Base-by-base conservation (phyloP, 352 stramenopile species). In the Phytophthora sp. region DNA sequence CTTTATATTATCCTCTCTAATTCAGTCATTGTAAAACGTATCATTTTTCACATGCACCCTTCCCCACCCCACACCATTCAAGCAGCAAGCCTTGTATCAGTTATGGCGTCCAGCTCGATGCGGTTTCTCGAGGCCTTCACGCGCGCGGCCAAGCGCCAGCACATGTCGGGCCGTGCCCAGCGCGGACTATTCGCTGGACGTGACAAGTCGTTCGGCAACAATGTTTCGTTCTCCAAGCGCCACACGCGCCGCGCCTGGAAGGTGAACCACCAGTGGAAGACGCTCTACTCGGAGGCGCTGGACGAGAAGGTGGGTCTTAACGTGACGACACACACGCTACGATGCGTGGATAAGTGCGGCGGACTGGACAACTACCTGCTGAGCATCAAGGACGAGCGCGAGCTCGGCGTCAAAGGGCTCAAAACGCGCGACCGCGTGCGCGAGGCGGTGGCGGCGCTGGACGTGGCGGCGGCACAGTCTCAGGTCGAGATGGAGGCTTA, bases 341-440 rank as follows among this genome's bases (percentile, higher is more conserved):
- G 94, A 11, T 97, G 84, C 52, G 93, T 98, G 62, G 95, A 98
- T 82, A 98, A 98, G 76, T 77, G 70, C 29, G 95, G 95, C 35
- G 94, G 94, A 7, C 80, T 98, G 60, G 95, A 98, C 79, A 96
- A 97, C 71, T 98, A 98, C 78, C 77, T 98, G 29, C 69, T 98
- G 66, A 92, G 84, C 63, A 86, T 94, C 68, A 96, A 91, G 65
- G 77, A 94, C 66, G 82, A 97, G 60, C 84, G 69, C 46, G 80
- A 91, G 7, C 82, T 92, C 21, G 85, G 85, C 62, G 51, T 87
- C 51, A 94, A 92, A 71, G 85, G 83, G 8, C 72, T 87, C 26
- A 59, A 67, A 41, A 81, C 83, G 3, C 79, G 81, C 56, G 74
- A 83, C 66, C 86, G 83, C 54, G 81, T 94, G 53, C 54, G 69